A percentile compares a stretch with the other conserved stretches of the same genome.
phyloP scores from a whole-genome alignment of 2,329 filamentous ascomycete species.

The Stachybotrys chlorohalonatus region DNA sequence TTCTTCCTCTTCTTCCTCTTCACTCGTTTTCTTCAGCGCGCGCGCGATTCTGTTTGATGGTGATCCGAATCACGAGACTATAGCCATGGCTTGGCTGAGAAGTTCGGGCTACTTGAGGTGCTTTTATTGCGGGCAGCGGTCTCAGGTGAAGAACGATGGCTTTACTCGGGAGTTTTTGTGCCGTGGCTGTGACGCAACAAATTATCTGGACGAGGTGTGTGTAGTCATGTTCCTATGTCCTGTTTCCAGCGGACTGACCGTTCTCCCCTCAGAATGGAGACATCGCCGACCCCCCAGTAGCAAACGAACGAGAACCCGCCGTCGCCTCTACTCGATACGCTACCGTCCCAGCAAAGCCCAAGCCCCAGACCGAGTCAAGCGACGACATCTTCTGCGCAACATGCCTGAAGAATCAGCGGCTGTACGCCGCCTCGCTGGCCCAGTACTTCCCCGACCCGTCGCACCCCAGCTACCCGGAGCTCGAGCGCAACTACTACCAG shows the following conservation, averaged over 20 bases:
- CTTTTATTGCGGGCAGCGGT: constrained; percentile 75
- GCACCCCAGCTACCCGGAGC: constrained; percentile 60
- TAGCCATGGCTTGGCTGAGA: constrained; percentile 32
- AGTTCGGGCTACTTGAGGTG: constrained; percentile 48
- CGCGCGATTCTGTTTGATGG: background rate
- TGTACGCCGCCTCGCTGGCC: constrained; percentile 66
- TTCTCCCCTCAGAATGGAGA: constrained; percentile 59
- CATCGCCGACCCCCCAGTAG: constrained; percentile 75
- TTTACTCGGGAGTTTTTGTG: constrained; percentile 61
- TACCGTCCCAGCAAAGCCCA: constrained; percentile 25
- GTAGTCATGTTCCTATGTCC: background rate
- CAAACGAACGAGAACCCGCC: constrained; percentile 34
- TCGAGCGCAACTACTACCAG: constrained; percentile 58
- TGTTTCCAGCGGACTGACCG: background rate
- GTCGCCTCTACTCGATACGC: constrained; percentile 33
- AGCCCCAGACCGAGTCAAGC: constrained; percentile 7
- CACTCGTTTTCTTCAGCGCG: background rate
- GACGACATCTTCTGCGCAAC: constrained; percentile 56
- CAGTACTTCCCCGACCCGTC: constrained; percentile 64
- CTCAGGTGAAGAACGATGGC: constrained; percentile 49
- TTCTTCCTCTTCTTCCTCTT: background rate
- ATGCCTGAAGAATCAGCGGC: constrained; percentile 82
- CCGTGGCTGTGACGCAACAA: constrained; percentile 71
- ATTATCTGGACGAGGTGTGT: constrained; percentile 75
- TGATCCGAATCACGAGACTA: background rate